Base-by-base conservation (phyloP, 805 yeast species). In the Teunomyces pallodes region DNA sequence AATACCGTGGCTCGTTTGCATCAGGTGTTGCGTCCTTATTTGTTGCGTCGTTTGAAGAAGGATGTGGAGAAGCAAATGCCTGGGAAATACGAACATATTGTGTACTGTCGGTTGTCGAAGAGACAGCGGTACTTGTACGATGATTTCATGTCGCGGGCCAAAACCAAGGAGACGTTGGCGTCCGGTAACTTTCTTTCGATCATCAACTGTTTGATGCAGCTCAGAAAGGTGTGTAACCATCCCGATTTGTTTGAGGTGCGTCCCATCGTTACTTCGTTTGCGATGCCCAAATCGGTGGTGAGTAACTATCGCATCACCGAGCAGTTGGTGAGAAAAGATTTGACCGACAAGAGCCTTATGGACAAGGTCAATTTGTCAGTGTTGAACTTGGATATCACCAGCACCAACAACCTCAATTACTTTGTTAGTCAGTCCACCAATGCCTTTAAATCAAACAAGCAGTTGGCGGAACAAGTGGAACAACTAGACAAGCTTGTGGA, bases 1-100 rank as follows among this genome's bases (percentile, higher is more conserved):
- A 81, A 83, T 52, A 91, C 97, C 0, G 96, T 94, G 28, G 74
- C 87, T 9, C 87, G 95, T 60, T 75, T 94, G 46, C 99, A 94
- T 67, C 96, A 90, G 64, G 96, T 94, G 16, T 72, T 94, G 55
- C 80, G 99, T 54, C 99, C 99, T 0, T 94, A 92, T 60, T 71
- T 94, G 35, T 72, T 94, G 50, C 82, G 99, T 64, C 83, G 99
- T 54, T 77, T 94, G 61, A 94, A 94, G 64, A 90, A 88, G 16
- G 99, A 94, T 67, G 99, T 94, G 10, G 99, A 94, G 59, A 90
- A 92, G 61, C 99, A 94, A 67, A 94, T 94, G 99, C 99, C 99
- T 1, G 97, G 87, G 0, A 94, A 94, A 61, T 88, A 90, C 65
- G 99, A 94, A 64, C 99, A 94, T 65, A 84, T 94, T 49, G 84